Evolutionary conservation across 192 early-diverging fungal genomes (phyloP).

Genomic region (Dissophora ornata): DNA sequence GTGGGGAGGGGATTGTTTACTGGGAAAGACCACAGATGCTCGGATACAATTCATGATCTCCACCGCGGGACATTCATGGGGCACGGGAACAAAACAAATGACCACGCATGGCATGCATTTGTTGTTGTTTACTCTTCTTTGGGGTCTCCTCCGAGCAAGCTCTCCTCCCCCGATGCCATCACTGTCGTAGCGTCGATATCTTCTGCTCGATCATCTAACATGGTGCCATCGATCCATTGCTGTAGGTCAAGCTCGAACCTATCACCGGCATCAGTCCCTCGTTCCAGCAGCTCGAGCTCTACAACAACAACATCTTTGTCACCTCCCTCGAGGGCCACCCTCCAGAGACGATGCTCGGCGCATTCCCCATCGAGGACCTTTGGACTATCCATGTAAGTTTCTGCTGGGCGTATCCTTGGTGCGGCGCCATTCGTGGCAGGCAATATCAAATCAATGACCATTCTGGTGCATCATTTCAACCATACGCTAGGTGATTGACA

Average conservation of each 20-base stretch:
- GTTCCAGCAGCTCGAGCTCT: slow-evolving; percentile 75
- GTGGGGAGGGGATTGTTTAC: too few relatives aligned
- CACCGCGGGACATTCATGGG: slow-evolving; percentile 22
- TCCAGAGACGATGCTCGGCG: slow-evolving; percentile 80
- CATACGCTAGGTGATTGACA: slow-evolving; percentile 78
- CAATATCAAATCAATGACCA: too few relatives aligned
- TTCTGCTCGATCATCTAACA: too few relatives aligned
- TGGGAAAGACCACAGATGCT: too few relatives aligned
- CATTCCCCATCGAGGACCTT: slow-evolving; percentile 86
- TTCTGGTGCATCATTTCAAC: too few relatives aligned
- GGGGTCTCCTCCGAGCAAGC: neutral
- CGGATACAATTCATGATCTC: too few relatives aligned
- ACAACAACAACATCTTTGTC: slow-evolving; percentile 62
- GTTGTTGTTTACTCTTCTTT: too few relatives aligned
- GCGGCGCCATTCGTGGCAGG: too few relatives aligned
- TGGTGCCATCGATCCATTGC: too few relatives aligned
- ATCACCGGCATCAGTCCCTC: slow-evolving; percentile 87
- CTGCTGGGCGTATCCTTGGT: neutral
- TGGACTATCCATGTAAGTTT: slow-evolving; percentile 72
- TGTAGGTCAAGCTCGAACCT: slow-evolving; percentile 86
- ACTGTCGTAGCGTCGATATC: too few relatives aligned
- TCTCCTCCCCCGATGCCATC: too few relatives aligned
- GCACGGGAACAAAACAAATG: neutral
- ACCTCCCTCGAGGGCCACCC: slow-evolving; percentile 65
- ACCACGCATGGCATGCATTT: too few relatives aligned